Evolutionary conservation across 2,329 filamentous ascomycete species (phyloP), one percentile per base, ranked within the genome.

Genomic region (Cryoendolithus antarcticus): DNA sequence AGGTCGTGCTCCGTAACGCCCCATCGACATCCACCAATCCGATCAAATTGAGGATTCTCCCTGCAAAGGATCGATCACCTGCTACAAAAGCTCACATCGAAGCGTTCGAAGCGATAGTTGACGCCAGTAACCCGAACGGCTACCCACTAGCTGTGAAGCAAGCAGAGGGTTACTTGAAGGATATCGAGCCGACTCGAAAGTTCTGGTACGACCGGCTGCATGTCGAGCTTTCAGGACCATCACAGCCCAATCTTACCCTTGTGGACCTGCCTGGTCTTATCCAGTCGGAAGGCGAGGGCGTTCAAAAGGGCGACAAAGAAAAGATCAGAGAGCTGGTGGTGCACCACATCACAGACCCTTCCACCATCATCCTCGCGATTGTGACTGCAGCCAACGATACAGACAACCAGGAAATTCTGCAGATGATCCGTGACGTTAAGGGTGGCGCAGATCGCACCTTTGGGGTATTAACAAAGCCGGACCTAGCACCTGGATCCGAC

Each of bases 1-100:
- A 37, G 35, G 28, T 37, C 6, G 30, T 37, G 12, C 35, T 37
- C 19, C 35, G 35, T 4, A 37, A 37, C 15, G 27, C 24, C 8
- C 29, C 35, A 11, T 30, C 35, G 11, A 11, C 35, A 28, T 27
- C 34, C 4, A 35, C 15, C 10, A n/a, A 21, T 35, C 34, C 34
- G 27, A 27, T 35, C 10, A 35, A 21, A 9, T 27, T 35, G 21
- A 28, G 21, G 6, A 35, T 35, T 27, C 27, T 35, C 10, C 21
- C 34, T 35, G 34, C 27, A 8, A 29, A 35, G 34, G 29, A 27
- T 27, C 34, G 34, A 12, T 28, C 34, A 27, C 21, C 21, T 4
- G 34, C 27, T 7, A 21, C 27, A 6, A 35, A 12, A 13, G 15
- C 34, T 35, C 34, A 35, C 13, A 10, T 35, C 19, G 34, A 35